Evolutionary conservation across 768 basidiomycete species (phyloP).

Genomic region (Boletus reticuloceps): DNA sequence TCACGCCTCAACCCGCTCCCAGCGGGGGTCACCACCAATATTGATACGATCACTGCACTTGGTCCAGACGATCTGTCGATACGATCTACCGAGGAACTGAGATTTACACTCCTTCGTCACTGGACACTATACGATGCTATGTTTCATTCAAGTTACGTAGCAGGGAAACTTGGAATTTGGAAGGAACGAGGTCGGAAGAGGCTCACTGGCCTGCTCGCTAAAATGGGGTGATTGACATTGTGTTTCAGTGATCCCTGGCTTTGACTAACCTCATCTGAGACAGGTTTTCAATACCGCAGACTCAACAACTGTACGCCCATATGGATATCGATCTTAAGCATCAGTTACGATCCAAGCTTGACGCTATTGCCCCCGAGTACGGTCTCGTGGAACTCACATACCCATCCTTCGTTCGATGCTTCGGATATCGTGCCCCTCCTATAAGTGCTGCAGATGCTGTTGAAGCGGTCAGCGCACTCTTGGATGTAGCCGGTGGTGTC

Average conservation of each 20-base stretch:
- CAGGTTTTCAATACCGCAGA: conserved; percentile 92
- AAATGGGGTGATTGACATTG: conserved; percentile 83
- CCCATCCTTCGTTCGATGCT: conserved; percentile 90
- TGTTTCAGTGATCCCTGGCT: not conserved
- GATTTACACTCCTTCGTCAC: conserved; percentile 94
- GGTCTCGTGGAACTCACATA: conserved; percentile 92
- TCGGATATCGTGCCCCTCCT: conserved; percentile 85
- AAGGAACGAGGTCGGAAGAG: conserved; percentile 89
- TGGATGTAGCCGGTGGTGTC: conserved; percentile 92
- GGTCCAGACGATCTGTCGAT: conserved; percentile 85
- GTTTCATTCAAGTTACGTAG: conserved; percentile 96
- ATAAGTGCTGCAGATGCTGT: conserved; percentile 92
- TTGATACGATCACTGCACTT: conserved; percentile 48
- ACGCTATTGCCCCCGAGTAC: conserved; percentile 90
- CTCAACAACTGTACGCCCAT: conserved; percentile 89
- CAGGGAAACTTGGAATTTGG: conserved; percentile 94
- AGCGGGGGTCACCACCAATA: conserved; percentile 34
- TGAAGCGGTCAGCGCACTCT: conserved; percentile 80
- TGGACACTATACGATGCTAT: conserved; percentile 99
- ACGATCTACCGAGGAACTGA: conserved; percentile 80
- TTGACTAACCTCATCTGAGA: conserved; percentile 14
- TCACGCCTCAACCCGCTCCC: conserved; percentile 78
- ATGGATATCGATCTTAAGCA: conserved; percentile 97
- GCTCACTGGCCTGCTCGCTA: conserved; percentile 88
- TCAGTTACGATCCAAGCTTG: conserved; percentile 74